These are phyloP conservation scores for Phenoliferia sp. DNA, from an alignment of 1,284 basidiomycete species.

Conservation along the genomic window DNA sequence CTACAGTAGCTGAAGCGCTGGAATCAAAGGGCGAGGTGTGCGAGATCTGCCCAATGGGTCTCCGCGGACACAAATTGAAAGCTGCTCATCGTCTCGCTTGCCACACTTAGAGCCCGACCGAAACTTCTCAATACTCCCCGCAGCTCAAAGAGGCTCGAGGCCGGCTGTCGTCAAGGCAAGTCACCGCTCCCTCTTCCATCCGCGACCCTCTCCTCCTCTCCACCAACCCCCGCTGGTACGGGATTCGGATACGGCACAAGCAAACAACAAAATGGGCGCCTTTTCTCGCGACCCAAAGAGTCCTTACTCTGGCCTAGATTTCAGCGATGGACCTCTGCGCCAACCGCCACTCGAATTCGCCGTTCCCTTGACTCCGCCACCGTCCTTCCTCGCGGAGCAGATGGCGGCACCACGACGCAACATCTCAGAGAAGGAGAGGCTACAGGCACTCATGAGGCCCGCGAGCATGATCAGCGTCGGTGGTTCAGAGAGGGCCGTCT, in stretches of 20 bases:
- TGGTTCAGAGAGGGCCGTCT: neutral
- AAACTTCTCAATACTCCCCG: no score
- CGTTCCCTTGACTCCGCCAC: slow-evolving; percentile 1
- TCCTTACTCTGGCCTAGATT: slow-evolving; percentile 60
- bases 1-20: no score
- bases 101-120: no score
- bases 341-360: slow-evolving; percentile 39
- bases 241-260: no score
- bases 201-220: neutral
- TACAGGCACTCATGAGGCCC: neutral
- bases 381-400: slow-evolving; percentile 38
- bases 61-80: no score
- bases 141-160: no score
- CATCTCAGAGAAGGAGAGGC: neutral
- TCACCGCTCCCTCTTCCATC: no score
- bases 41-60: no score
- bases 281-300: neutral
- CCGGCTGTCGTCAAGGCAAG: no score
- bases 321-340: slow-evolving; percentile 57
- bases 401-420: neutral
- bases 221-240: neutral
- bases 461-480: neutral
- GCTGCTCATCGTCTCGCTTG: no score
- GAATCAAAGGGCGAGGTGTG: no score
- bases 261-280: neutral